Evolutionary conservation across 352 stramenopile species (phyloP).

Genomic region (Phytophthora pistaciae): DNA sequence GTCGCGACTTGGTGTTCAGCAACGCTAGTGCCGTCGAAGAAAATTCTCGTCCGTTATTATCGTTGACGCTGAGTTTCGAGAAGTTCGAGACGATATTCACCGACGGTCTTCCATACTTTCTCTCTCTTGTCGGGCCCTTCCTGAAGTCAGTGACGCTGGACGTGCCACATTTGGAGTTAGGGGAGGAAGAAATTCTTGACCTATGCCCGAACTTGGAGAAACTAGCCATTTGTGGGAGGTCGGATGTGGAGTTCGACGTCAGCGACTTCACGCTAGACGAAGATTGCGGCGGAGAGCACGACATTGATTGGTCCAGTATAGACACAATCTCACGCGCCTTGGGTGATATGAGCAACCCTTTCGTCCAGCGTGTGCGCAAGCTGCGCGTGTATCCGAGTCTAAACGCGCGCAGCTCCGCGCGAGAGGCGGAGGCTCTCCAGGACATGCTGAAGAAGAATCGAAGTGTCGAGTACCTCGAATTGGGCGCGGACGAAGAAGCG

Average conservation of each 20-base stretch:
- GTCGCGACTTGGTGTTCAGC: background rate
- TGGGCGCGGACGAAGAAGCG: background rate
- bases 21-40: background rate
- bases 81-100: background rate
- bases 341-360: background rate
- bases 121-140: background rate
- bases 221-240: background rate
- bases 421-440: background rate
- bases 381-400: background rate
- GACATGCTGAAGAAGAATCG: constrained; percentile 1
- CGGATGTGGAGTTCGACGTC: background rate
- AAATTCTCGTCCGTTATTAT: background rate
- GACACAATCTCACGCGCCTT: background rate
- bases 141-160: background rate
- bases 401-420: background rate
- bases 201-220: background rate
- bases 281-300: background rate
- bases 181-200: background rate
- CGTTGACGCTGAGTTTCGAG: background rate
- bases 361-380: background rate
- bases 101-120: background rate
- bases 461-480: background rate
- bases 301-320: background rate
- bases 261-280: background rate
- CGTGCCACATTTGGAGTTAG: background rate